Percentiles rank a stretch among this genome's conserved stretches.
Evolutionary conservation across 345 rosid species (phyloP).

Genomic region (Cardamine resedifolia): DNA sequence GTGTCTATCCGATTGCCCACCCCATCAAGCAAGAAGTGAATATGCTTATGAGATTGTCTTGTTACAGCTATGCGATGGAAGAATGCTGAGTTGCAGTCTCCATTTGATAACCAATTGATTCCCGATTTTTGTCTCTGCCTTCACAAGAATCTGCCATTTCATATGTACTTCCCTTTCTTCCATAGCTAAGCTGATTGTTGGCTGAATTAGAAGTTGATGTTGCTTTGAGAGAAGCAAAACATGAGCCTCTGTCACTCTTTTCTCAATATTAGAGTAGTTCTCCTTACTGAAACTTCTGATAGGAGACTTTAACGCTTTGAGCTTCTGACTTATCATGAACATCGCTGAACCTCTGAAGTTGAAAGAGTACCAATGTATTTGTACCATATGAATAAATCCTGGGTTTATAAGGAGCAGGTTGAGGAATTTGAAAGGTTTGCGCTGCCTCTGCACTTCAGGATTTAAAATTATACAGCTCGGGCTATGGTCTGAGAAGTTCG

Average conservation of each 20-base stretch:
- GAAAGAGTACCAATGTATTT: not conserved
- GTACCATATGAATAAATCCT: not conserved
- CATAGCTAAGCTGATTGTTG: too few species aligned
- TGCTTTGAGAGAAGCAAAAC: not conserved
- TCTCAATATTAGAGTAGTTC: not conserved
- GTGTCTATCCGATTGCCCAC: too few species aligned
- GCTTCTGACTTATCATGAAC: not conserved
- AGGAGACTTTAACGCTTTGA: rapidly evolving
- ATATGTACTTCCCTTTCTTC: too few species aligned
- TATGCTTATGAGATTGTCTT: too few species aligned
- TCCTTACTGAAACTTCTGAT: not conserved
- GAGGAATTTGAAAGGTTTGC: not conserved
- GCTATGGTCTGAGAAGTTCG: not conserved
- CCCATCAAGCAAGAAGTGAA: too few species aligned
- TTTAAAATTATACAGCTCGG: too few species aligned
- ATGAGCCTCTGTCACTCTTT: not conserved
- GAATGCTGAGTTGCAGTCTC: too few species aligned
- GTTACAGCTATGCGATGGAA: too few species aligned
- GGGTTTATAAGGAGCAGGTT: not conserved
- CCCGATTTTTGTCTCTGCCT: too few species aligned
- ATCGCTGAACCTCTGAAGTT: not conserved
- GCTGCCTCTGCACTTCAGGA: too few species aligned
- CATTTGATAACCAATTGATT: too few species aligned
- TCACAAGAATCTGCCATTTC: not conserved
- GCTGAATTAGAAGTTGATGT: too few species aligned